Percentiles rank a stretch among this genome's conserved stretches.
These are phyloP conservation scores for Ramaria sp. DNA, from an alignment of 768 basidiomycete species.

Conservation along the genomic window DNA sequence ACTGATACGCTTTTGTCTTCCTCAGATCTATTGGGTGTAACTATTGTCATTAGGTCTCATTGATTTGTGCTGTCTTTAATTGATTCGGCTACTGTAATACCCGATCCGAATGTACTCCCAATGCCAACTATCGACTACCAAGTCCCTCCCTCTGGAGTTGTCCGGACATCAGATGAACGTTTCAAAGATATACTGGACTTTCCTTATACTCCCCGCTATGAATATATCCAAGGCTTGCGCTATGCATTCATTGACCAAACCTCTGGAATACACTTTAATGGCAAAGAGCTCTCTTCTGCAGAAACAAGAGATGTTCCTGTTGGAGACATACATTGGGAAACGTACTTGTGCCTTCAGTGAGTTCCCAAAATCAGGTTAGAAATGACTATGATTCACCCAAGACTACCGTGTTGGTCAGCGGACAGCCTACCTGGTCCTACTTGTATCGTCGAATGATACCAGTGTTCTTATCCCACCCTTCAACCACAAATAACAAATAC, in stretches of 20 bases:
- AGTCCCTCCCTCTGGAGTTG: neutral
- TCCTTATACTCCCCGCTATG: slow-evolving; percentile 6
- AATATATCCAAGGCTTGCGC: slow-evolving; percentile 1
- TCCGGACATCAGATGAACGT: slow-evolving; percentile 5
- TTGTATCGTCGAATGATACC: slow-evolving; percentile 11
- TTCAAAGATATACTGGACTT: slow-evolving; percentile 3
- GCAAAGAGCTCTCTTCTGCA: neutral
- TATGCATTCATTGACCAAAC: slow-evolving; percentile 10
- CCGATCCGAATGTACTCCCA: neutral
- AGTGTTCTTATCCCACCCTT: slow-evolving; percentile 6
- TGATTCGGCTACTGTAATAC: neutral
- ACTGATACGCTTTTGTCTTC: neutral
- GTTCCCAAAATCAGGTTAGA: too few species aligned
- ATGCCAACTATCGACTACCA: neutral
- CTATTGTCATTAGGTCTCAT: neutral
- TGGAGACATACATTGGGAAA: slow-evolving; percentile 8
- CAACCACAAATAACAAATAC: neutral
- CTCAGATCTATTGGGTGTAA: neutral
- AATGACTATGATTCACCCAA: too few species aligned
- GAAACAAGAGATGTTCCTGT: neutral
- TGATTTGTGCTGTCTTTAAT: neutral
- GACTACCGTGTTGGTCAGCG: slow-evolving; percentile 1
- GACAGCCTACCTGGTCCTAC: slow-evolving; percentile 10
- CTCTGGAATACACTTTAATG: slow-evolving; percentile 1
- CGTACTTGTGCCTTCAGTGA: slow-evolving; percentile 9